Evolutionary conservation across 305 asterid species (phyloP).

Genomic region (Coffea humblotiana): DNA sequence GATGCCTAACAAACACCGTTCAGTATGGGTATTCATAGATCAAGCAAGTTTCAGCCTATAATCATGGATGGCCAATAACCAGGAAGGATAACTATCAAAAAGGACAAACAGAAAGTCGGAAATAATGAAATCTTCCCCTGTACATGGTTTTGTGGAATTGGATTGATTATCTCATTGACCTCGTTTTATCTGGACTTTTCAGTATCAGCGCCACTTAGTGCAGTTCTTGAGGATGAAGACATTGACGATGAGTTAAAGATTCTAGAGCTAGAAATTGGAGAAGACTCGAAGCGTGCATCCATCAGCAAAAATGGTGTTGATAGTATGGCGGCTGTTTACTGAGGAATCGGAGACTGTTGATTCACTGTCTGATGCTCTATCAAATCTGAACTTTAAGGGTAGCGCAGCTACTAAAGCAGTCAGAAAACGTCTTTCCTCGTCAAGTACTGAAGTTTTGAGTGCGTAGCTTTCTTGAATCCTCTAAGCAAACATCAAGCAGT

Average conservation of each 20-base stretch:
- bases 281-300: slow-evolving; percentile 28
- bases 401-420: slow-evolving; percentile 24
- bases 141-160: not conserved
- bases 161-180: not conserved
- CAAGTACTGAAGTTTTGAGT: slow-evolving; percentile 15
- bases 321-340: slow-evolving; percentile 16
- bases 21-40: not conserved
- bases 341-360: slow-evolving; percentile 38
- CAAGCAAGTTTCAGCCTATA: not conserved
- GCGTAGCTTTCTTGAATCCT: slow-evolving; percentile 41
- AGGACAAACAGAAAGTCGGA: not conserved
- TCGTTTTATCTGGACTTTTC: slow-evolving; percentile 18
- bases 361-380: slow-evolving; percentile 48
- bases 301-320: slow-evolving; percentile 6
- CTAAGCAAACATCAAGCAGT: not conserved
- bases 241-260: slow-evolving; percentile 61
- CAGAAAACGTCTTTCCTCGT: slow-evolving; percentile 18
- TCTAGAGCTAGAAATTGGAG: slow-evolving; percentile 51
- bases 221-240: slow-evolving; percentile 58
- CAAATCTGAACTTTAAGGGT: slow-evolving; percentile 48
- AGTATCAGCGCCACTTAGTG: slow-evolving; percentile 42
- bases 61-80: not conserved
- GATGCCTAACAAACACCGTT: not conserved
- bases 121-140: not conserved
- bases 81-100: not conserved